These are phyloP conservation scores for Lactifluus subvellereus DNA, from an alignment of 768 basidiomycete genomes.

Conservation along the genomic window DNA sequence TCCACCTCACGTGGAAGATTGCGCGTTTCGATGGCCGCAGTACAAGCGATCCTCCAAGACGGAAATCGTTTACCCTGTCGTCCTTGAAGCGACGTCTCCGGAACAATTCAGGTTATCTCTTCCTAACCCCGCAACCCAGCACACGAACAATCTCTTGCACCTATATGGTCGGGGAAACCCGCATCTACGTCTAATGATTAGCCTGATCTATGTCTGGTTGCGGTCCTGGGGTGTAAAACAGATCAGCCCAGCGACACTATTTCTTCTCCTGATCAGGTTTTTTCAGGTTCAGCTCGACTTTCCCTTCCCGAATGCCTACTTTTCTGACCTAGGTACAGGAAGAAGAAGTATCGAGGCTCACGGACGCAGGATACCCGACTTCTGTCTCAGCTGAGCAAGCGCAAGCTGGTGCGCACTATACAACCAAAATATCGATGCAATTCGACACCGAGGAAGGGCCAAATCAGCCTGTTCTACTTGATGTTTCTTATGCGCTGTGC, in stretches of 20 bases:
- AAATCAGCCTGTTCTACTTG: slow-evolving; percentile 10
- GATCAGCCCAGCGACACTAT: slow-evolving; percentile 13
- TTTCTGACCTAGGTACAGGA: slow-evolving; percentile 7
- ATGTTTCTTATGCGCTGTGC: slow-evolving; percentile 12
- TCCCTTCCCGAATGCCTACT: background rate
- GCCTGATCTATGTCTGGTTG: slow-evolving; percentile 20
- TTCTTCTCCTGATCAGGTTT: slow-evolving; percentile 20
- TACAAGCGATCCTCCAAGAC: slow-evolving; percentile 8
- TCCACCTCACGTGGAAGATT: slow-evolving; percentile 4
- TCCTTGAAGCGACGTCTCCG: slow-evolving; percentile 15
- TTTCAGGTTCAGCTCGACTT: slow-evolving; percentile 15
- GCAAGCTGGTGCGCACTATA: slow-evolving; percentile 9
- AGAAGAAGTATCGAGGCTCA: slow-evolving; percentile 9
- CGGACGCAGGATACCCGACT: background rate
- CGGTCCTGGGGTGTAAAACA: slow-evolving; percentile 21
- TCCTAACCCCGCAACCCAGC: slow-evolving; percentile 14
- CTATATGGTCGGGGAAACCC: slow-evolving; percentile 6
- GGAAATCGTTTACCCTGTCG: slow-evolving; percentile 19
- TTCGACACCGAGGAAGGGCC: slow-evolving; percentile 7
- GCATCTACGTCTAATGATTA: slow-evolving; percentile 2
- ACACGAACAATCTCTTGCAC: slow-evolving; percentile 7
- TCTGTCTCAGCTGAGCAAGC: slow-evolving; percentile 7
- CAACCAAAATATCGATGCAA: slow-evolving; percentile 9
- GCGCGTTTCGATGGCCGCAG: slow-evolving; percentile 15
- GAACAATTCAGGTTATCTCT: slow-evolving; percentile 18